phyloP scores from a whole-genome alignment of 192 early-diverging fungal species.

The Mycoemilia scoparia region DNA sequence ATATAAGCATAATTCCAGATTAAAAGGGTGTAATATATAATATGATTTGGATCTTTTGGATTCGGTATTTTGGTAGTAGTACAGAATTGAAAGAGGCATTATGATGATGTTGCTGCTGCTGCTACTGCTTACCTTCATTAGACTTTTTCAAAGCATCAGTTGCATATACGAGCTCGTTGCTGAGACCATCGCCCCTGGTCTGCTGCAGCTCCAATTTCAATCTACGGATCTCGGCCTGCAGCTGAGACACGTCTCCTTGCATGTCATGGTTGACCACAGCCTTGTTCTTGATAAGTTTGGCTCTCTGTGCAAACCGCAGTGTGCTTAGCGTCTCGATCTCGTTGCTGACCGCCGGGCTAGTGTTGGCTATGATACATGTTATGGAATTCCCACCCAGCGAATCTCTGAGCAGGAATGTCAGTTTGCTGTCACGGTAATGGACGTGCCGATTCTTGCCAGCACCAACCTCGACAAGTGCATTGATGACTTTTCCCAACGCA shows the following conservation, averaged over 20 bases:
- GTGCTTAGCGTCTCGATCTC: constrained; percentile 44
- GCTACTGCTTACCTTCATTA: too few relatives aligned
- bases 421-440: constrained; percentile 48
- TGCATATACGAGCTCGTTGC: too few relatives aligned
- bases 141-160: too few relatives aligned
- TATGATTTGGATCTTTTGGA: too few relatives aligned
- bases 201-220: constrained; percentile 33
- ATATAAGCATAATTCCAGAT: too few relatives aligned
- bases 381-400: constrained; percentile 53
- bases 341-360: constrained; percentile 31
- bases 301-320: constrained; percentile 45
- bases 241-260: constrained; percentile 42
- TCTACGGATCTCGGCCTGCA: constrained; percentile 37
- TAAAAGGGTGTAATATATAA: too few relatives aligned
- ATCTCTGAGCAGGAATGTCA: constrained; percentile 48
- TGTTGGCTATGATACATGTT: constrained; percentile 46
- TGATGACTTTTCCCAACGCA: constrained; percentile 66
- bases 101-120: too few relatives aligned
- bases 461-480: constrained; percentile 49
- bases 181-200: too few relatives aligned
- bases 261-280: constrained; percentile 50
- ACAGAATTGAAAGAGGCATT: too few relatives aligned
- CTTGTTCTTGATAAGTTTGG: constrained; percentile 56
- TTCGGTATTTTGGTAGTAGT: too few relatives aligned
- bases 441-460: constrained; percentile 40